A percentile compares a stretch with the other conserved stretches of the same genome.
phyloP scores from a whole-genome alignment of 2,329 filamentous ascomycete species.

The Aspergillus versicolor region DNA sequence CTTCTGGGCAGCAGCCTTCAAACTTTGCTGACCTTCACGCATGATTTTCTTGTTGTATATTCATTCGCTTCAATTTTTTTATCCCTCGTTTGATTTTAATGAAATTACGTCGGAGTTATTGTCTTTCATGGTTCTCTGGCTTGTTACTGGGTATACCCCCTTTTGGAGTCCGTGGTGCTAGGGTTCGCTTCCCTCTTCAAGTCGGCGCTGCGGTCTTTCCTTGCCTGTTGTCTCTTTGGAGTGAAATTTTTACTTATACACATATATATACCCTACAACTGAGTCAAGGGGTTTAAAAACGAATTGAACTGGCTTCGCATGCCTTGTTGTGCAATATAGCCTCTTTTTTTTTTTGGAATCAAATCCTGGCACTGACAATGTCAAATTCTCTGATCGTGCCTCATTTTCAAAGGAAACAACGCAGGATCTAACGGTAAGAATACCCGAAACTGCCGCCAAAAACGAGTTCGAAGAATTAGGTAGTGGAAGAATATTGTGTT shows the following conservation, averaged over 20 bases:
- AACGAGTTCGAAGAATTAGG: not conserved
- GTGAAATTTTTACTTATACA: not conserved
- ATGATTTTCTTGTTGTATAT: not conserved
- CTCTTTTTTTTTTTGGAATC: too few relatives aligned
- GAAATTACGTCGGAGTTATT: not conserved
- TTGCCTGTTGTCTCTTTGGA: not conserved
- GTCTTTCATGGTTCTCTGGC: slow-evolving; percentile 1
- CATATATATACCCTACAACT: not conserved
- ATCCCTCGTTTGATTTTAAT: not conserved
- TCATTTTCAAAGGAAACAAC: not conserved
- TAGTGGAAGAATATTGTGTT: not conserved
- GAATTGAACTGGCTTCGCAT: not conserved
- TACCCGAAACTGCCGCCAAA: not conserved
- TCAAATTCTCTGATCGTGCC: not conserved
- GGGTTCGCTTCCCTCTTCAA: slow-evolving; percentile 6
- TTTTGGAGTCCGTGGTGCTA: slow-evolving; percentile 4
- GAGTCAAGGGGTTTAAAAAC: not conserved
- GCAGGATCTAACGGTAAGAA: not conserved
- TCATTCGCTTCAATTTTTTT: not conserved
- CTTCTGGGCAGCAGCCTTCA: slow-evolving; percentile 21
- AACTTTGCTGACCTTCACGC: slow-evolving; percentile 11
- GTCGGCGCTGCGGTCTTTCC: not conserved
- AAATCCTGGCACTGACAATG: not conserved
- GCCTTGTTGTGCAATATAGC: too few relatives aligned
- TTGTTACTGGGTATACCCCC: slow-evolving; percentile 13